Evolutionary conservation across 148 eudicot species (phyloP).

Genomic region (Cornus controversa): DNA sequence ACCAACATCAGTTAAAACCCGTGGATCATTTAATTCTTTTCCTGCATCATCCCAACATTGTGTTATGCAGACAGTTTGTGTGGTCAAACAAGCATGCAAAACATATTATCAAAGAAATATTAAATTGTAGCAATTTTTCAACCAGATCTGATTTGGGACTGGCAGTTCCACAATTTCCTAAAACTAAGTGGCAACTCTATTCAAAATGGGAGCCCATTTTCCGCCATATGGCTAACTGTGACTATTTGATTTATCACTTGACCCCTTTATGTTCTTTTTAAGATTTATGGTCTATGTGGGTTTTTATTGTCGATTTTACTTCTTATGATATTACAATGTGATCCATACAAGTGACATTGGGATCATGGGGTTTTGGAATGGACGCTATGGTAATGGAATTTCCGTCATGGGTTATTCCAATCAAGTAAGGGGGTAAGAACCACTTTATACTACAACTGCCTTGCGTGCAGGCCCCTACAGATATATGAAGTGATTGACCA

Average conservation of each 20-base stretch:
- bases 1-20: conserved; percentile 92
- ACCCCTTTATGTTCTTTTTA: too few relatives aligned
- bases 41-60: conserved; percentile 48
- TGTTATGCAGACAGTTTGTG: neutral
- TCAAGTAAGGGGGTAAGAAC: neutral
- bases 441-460: too few relatives aligned
- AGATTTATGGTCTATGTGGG: too few relatives aligned
- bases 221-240: neutral
- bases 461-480: neutral
- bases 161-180: too few relatives aligned
- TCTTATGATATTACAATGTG: too few relatives aligned
- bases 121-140: neutral
- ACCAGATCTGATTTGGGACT: too few relatives aligned
- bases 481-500: neutral
- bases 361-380: too few relatives aligned
- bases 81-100: conserved; percentile 1
- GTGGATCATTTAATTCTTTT: conserved; percentile 76
- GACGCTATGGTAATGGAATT: too few relatives aligned
- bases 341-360: too few relatives aligned
- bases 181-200: too few relatives aligned
- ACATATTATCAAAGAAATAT: neutral
- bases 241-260: too few relatives aligned
- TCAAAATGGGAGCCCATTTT: neutral
- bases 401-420: neutral
- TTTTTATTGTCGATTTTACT: too few relatives aligned